Conservation (phyloP, 805 yeast genomes). For the Monosporozyma servazzii region DNA sequence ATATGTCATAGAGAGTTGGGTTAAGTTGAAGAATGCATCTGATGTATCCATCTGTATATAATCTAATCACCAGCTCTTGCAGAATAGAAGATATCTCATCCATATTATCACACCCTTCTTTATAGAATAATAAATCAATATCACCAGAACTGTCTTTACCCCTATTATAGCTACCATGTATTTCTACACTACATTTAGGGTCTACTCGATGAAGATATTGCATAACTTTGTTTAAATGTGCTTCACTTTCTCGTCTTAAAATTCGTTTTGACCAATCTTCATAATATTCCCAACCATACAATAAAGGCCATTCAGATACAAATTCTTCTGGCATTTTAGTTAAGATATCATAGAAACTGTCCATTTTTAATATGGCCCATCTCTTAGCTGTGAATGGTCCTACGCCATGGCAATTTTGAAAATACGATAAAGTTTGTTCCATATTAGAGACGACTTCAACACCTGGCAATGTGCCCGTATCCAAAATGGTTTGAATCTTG, state of each 20-base stretch:
- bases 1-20: conserved; percentile 7
- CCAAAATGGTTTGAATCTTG: conserved; percentile 23
- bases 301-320: conserved; percentile 19
- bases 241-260: conserved; percentile 19
- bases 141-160: conserved; percentile 24
- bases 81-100: conserved; percentile 13
- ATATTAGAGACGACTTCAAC: conserved; percentile 8
- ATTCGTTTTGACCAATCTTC: conserved; percentile 25
- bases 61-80: conserved; percentile 13
- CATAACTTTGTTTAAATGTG: conserved; percentile 14
- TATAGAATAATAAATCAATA: conserved; percentile 25
- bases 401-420: conserved; percentile 23
- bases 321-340: conserved; percentile 14
- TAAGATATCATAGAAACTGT: conserved; percentile 15
- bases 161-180: conserved; percentile 26
- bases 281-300: conserved; percentile 28
- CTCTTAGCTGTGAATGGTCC: conserved; percentile 23
- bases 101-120: conserved; percentile 18
- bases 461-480: conserved; percentile 20
- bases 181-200: conserved; percentile 14
- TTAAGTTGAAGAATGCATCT: conserved; percentile 21
- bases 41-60: conserved; percentile 16
- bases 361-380: conserved; percentile 16
- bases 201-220: conserved; percentile 14
- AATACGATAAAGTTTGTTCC: conserved; percentile 19